These are phyloP conservation scores for Kondoa malvinella DNA, from an alignment of 768 basidiomycete species.

Conservation along the genomic window DNA sequence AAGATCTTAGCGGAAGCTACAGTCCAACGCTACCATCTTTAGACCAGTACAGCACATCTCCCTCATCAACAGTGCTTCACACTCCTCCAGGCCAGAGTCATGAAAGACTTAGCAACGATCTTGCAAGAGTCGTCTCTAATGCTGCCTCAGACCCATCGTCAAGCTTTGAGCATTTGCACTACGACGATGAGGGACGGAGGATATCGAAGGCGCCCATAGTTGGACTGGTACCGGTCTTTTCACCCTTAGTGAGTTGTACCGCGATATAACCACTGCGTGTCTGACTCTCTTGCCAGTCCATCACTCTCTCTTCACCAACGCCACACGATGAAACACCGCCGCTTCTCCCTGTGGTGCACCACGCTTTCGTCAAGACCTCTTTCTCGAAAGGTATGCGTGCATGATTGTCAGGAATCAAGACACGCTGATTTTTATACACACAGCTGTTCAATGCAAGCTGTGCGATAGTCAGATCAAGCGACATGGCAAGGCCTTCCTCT, in stretches of 20 bases:
- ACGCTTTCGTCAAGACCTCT: slow-evolving; percentile 76
- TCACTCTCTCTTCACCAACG: neutral
- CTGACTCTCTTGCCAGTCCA: neutral
- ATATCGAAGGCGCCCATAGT: neutral
- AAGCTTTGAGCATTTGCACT: neutral
- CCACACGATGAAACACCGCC: neutral
- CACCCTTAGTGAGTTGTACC: neutral
- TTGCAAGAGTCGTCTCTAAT: neutral
- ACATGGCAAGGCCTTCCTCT: slow-evolving; percentile 52
- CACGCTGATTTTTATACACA: neutral
- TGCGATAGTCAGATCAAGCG: slow-evolving; percentile 67
- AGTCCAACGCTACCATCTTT: neutral
- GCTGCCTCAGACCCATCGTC: neutral
- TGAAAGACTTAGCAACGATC: neutral
- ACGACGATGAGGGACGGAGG: neutral
- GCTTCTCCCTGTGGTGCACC: slow-evolving; percentile 33
- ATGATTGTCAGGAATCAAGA: neutral
- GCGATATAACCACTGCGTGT: neutral
- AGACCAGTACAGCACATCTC: neutral
- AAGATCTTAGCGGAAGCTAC: neutral
- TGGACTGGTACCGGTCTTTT: slow-evolving; percentile 9
- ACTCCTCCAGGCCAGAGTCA: neutral
- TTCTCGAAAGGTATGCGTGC: slow-evolving; percentile 66
- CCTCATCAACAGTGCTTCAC: neutral
- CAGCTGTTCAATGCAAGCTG: slow-evolving; percentile 74